Percentiles rank a stretch among this genome's conserved stretches.
These are phyloP conservation scores for Batkoa obscura DNA, from an alignment of 371 early-diverging fungal species.

Conservation along the genomic window DNA sequence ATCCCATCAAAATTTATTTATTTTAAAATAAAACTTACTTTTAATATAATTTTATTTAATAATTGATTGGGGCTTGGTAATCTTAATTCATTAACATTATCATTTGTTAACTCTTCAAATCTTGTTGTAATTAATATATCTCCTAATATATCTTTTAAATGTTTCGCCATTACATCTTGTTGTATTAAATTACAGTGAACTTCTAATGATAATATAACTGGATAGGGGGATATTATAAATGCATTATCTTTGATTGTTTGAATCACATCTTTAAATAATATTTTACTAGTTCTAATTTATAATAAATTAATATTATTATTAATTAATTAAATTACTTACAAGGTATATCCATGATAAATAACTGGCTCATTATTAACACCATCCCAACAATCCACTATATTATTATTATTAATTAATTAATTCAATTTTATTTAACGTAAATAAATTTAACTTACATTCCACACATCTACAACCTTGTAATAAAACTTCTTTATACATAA, in stretches of 20 bases:
- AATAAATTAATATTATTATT: neutral
- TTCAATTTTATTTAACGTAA: neutral
- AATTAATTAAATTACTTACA: slow-evolving; percentile 34
- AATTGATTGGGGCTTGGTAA: slow-evolving; percentile 50
- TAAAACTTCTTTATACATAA: slow-evolving; percentile 59
- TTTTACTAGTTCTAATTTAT: slow-evolving; percentile 31
- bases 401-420: neutral
- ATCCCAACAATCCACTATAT: slow-evolving; percentile 70
- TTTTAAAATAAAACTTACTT: slow-evolving; percentile 26
- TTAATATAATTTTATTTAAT: slow-evolving; percentile 41
- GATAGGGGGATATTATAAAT: slow-evolving; percentile 53
- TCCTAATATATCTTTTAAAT: slow-evolving; percentile 35
- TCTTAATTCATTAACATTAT: slow-evolving; percentile 9
- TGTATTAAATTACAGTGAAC: slow-evolving; percentile 48
- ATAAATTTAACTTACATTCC: slow-evolving; percentile 21
- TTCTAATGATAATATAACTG: slow-evolving; percentile 64
- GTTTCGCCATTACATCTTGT: slow-evolving; percentile 48
- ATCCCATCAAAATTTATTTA: neutral
- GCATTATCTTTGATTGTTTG: slow-evolving; percentile 57
- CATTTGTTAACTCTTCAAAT: slow-evolving; percentile 7
- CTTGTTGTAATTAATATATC: slow-evolving; percentile 29
- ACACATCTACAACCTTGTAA: slow-evolving; percentile 67
- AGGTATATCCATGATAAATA: slow-evolving; percentile 58
- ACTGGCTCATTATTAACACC: slow-evolving; percentile 52
- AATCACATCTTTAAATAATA: slow-evolving; percentile 55